Evolutionary conservation across 2,329 filamentous ascomycete species (phyloP).

Genomic region (Sarocladium strictum): DNA sequence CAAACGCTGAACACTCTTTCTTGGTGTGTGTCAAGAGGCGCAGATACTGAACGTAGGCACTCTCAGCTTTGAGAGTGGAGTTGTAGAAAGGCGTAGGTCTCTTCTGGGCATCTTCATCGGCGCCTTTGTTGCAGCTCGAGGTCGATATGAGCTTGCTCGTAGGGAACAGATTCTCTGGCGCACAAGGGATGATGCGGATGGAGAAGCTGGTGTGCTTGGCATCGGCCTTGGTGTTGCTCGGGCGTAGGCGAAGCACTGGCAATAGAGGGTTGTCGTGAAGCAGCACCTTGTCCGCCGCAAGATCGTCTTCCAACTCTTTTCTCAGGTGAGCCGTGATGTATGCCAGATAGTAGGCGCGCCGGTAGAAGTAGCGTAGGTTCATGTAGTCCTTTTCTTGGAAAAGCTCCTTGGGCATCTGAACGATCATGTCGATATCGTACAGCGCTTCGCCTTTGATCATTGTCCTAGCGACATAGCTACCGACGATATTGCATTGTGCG

Average conservation of each 20-base stretch:
- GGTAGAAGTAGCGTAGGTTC: conserved; percentile 91
- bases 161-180: conserved; percentile 64
- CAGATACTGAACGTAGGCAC: conserved; percentile 66
- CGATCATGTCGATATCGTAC: conserved; percentile 71
- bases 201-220: conserved; percentile 37
- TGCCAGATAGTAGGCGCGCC: conserved; percentile 85
- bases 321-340: conserved; percentile 69
- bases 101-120: conserved; percentile 37
- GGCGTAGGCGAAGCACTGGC: conserved; percentile 53
- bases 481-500: conserved; percentile 75
- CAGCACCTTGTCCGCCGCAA: conserved; percentile 57
- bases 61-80: conserved; percentile 73
- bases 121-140: conserved; percentile 63
- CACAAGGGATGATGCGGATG: conserved; percentile 73
- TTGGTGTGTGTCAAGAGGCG: conserved; percentile 66
- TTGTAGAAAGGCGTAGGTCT: conserved; percentile 80
- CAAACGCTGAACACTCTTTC: conserved; percentile 65
- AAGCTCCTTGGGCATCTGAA: conserved; percentile 73
- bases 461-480: conserved; percentile 76
- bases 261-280: conserved; percentile 71
- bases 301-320: conserved; percentile 43
- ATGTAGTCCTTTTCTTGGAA: conserved; percentile 95
- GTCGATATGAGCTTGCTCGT: conserved; percentile 63
- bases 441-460: conserved; percentile 57
- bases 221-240: conserved; percentile 14